Base-by-base conservation (phyloP, 2,329 filamentous ascomycete species). In the Aureobasidium leucospermi region DNA sequence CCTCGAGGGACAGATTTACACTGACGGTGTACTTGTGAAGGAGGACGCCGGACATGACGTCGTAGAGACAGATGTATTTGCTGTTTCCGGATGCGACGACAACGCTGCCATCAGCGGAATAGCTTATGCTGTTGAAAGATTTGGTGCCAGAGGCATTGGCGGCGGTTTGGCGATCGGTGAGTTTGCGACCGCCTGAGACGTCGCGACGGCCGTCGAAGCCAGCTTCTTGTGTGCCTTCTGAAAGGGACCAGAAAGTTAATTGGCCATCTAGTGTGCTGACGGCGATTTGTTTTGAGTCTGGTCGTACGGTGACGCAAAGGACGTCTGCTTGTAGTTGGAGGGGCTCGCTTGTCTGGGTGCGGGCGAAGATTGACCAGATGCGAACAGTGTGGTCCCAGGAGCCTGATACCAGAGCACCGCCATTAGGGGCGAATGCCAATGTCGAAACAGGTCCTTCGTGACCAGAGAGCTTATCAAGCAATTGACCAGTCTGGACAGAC, bases 31-130 rank as follows among this genome's bases (percentile, higher is more conserved):
- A 99, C 71, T 96, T 96, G 73, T 95, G 96, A 59, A 97, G 79
- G 10, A 99, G 78, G 0, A 94, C 90, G 72, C 94, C 91, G 0
- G 93, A 96, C 60, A 86, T 85, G 34, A 96, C 90, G n/a, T 95
- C 93, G 75, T 99, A 99, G 60, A 99, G 75, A 71, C 94, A 97
- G 56, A 99, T 96, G 73, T 96, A 96, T 76, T 99, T 99, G 85
- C 91, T 96, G 79, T 94, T 96, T 34, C 94, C 94, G 49, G 85
- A 92, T 0, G 93, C 94, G 42, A 99, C 79, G 10, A 99, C 79
- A 67, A 94, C 96, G 63, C 85, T 89, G 11, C 94, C 94, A 70
- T 99, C 94, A 1, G 90, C 88, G 71, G 91, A 96, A 76, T 97
- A 99, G 58, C 84, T 85, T 65, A 99, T 89, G 6, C 88, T 88